phyloP scores from a whole-genome alignment of 2,329 filamentous ascomycete species.

The Paraphoma chrysanthemicola region DNA sequence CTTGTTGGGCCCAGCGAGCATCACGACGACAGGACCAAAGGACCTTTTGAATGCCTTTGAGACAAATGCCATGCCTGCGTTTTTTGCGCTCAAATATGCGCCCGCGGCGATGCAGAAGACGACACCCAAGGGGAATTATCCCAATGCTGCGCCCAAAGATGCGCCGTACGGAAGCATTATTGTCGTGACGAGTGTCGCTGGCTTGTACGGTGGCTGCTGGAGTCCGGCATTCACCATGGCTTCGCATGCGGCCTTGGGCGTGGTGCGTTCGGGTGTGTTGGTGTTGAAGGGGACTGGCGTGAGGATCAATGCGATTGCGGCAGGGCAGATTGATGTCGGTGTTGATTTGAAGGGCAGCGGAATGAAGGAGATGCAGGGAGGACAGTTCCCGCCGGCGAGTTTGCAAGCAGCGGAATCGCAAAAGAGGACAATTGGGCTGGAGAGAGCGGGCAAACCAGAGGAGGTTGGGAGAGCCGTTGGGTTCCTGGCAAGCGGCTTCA shows the following conservation, averaged over 20 bases:
- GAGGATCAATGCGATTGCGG: conserved; percentile 63
- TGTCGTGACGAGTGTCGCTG: conserved; percentile 66
- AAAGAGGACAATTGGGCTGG: conserved; percentile 62
- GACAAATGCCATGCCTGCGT: conserved; percentile 67
- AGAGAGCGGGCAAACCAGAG: conserved; percentile 63
- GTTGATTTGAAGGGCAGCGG: conserved; percentile 52
- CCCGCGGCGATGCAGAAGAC: conserved; percentile 69
- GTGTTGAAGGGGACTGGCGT: conserved; percentile 65
- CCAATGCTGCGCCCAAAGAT: conserved; percentile 67
- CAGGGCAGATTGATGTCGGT: conserved; percentile 57
- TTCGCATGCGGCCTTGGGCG: conserved; percentile 66
- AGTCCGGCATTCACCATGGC: conserved; percentile 68
- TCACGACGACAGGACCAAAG: conserved; percentile 62
- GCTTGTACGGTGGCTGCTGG: conserved; percentile 65
- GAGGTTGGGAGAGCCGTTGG: conserved; percentile 68
- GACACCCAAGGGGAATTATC: conserved; percentile 61
- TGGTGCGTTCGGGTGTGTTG: conserved; percentile 65
- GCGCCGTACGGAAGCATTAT: conserved; percentile 68
- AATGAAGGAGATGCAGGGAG: conserved; percentile 52
- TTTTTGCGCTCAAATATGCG: conserved; percentile 70
- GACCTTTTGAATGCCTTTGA: conserved; percentile 67
- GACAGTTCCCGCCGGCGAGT: conserved; percentile 63
- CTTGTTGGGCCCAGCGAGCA: conserved; percentile 62
- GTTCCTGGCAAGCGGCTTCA: conserved; percentile 69
- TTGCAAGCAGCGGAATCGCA: conserved; percentile 59